A percentile compares a stretch with the other conserved stretches of the same genome.
These are phyloP conservation scores for Zygosaccharomyces lentus DNA, from an alignment of 805 yeast genomes.

Conservation along the genomic window DNA sequence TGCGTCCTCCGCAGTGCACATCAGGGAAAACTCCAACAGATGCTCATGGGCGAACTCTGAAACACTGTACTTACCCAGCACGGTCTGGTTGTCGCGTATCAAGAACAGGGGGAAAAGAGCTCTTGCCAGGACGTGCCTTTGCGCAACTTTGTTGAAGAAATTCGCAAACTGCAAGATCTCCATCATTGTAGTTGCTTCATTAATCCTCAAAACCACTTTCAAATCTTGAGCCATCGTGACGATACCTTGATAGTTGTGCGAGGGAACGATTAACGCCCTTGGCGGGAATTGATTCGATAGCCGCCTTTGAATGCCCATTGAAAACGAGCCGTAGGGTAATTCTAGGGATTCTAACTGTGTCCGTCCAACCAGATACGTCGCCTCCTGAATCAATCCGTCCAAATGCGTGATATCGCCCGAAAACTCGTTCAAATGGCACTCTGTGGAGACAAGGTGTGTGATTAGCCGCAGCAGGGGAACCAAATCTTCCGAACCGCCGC, in stretches of 20 bases:
- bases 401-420: conserved; percentile 15
- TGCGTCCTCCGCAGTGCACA: conserved; percentile 7
- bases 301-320: conserved; percentile 45
- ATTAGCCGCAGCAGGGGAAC: conserved; percentile 32
- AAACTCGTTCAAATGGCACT: conserved; percentile 14
- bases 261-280: conserved; percentile 31
- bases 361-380: conserved; percentile 1
- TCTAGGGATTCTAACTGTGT: not conserved
- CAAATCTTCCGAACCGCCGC: conserved; percentile 9
- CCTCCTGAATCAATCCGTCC: conserved; percentile 15
- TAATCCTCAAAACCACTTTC: conserved; percentile 33
- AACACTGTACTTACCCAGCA: conserved; percentile 49
- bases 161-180: conserved; percentile 35
- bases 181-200: conserved; percentile 28
- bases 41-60: conserved; percentile 39
- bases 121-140: conserved; percentile 47
- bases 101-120: conserved; percentile 60
- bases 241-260: conserved; percentile 30
- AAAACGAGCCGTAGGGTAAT: conserved; percentile 38
- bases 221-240: conserved; percentile 38
- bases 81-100: conserved; percentile 56
- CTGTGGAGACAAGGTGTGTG: conserved; percentile 30
- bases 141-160: conserved; percentile 34
- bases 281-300: conserved; percentile 48
- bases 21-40: conserved; percentile 39